Conservation (phyloP, 495 filamentous ascomycete species). For the Geopyxis carbonaria region DNA sequence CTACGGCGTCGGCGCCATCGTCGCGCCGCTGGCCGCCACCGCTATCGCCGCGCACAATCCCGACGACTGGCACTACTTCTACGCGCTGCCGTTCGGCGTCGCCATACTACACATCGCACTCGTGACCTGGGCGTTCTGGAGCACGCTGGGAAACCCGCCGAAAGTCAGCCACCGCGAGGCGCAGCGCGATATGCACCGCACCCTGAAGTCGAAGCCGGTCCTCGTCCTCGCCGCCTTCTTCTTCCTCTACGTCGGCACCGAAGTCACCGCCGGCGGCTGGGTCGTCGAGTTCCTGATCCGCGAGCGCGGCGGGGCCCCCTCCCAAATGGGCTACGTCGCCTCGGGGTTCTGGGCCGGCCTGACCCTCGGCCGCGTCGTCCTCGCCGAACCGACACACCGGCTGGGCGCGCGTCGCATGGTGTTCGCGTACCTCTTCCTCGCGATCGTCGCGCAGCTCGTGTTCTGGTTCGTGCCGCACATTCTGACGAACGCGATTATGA, state of each 20-base stretch:
- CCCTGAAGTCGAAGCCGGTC: conserved; percentile 9
- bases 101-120: conserved; percentile 33
- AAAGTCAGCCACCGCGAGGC: conserved; percentile 8
- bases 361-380: conserved; percentile 50
- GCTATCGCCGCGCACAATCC: conserved; percentile 37
- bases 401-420: conserved; percentile 56
- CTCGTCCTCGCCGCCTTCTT: conserved; percentile 26
- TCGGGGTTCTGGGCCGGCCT: conserved; percentile 74
- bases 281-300: conserved; percentile 62
- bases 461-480: conserved; percentile 61
- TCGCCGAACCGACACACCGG: conserved; percentile 43
- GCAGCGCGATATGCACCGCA: conserved; percentile 10
- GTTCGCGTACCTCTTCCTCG: conserved; percentile 39
- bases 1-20: conserved; percentile 57
- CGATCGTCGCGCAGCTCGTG: conserved; percentile 48
- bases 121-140: conserved; percentile 43
- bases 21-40: conserved; percentile 56
- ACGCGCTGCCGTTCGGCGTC: conserved; percentile 38
- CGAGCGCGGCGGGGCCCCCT: conserved; percentile 47
- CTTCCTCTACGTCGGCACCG: conserved; percentile 29
- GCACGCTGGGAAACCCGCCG: conserved; percentile 9
- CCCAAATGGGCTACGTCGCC: conserved; percentile 60
- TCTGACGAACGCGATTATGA: conserved; percentile 51
- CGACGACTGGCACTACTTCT: conserved; percentile 41
- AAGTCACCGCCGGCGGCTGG: conserved; percentile 42